These are phyloP conservation scores for Astrothelium subdiscretum DNA, from an alignment of 495 filamentous ascomycete genomes.

Conservation along the genomic window DNA sequence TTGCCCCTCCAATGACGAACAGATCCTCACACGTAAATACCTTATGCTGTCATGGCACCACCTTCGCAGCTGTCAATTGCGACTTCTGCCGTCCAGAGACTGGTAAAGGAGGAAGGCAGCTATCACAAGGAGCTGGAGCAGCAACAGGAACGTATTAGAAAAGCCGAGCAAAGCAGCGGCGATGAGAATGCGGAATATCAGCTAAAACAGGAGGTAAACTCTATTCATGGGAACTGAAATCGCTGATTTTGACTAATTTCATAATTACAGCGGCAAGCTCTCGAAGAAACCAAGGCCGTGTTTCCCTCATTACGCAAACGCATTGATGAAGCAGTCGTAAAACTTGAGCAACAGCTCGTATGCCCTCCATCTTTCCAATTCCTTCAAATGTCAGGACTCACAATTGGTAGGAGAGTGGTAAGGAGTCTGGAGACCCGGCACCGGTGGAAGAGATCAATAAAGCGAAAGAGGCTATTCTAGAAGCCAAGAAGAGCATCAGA, in stretches of 20 bases:
- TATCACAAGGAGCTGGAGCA: constrained; percentile 73
- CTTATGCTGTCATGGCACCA: constrained; percentile 45
- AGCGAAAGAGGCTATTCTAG: constrained; percentile 28
- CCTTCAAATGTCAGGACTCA: background rate
- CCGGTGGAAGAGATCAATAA: constrained; percentile 27
- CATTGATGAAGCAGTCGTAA: constrained; percentile 53
- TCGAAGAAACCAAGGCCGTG: constrained; percentile 73
- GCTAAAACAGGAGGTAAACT: constrained; percentile 70
- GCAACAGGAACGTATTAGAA: constrained; percentile 60
- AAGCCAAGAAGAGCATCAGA: constrained; percentile 19
- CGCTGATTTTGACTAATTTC: background rate
- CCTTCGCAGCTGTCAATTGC: constrained; percentile 61
- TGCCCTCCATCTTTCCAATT: constrained; percentile 20
- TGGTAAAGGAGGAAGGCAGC: constrained; percentile 82
- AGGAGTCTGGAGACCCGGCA: constrained; percentile 21
- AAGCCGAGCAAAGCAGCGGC: constrained; percentile 39
- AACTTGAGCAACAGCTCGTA: constrained; percentile 55
- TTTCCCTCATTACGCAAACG: constrained; percentile 55
- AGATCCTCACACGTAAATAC: background rate
- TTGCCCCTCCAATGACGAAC: constrained; percentile 2
- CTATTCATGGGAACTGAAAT: background rate
- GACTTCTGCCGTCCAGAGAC: constrained; percentile 60
- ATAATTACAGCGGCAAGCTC: constrained; percentile 48
- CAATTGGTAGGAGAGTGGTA: constrained; percentile 22
- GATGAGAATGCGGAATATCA: constrained; percentile 46